These are phyloP conservation scores for Ceratobasidium sp. DNA, from an alignment of 1,284 basidiomycete genomes.

Conservation along the genomic window DNA sequence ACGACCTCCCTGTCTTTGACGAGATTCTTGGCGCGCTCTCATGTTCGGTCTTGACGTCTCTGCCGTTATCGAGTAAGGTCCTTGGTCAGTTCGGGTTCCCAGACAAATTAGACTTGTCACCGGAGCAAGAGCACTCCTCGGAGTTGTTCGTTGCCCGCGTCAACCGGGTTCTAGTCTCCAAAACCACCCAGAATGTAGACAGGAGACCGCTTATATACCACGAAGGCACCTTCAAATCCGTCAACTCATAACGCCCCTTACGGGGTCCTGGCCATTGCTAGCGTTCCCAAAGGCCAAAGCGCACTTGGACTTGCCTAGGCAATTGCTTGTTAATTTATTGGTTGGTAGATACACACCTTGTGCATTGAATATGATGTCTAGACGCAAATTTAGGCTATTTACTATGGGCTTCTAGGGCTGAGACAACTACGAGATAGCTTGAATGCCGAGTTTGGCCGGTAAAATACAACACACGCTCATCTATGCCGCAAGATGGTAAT, in stretches of 20 bases:
- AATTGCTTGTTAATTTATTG: no score
- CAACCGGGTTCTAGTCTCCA: slow-evolving; percentile 16
- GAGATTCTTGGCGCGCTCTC: slow-evolving; percentile 70
- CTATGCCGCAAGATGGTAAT: no score
- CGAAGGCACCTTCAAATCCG: neutral
- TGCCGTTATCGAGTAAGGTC: slow-evolving; percentile 45
- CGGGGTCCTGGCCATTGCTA: no score
- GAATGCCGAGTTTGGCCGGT: no score
- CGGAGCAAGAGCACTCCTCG: slow-evolving; percentile 16
- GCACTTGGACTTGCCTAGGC: no score
- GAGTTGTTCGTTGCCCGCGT: slow-evolving; percentile 43
- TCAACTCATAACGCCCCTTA: neutral
- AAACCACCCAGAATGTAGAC: neutral
- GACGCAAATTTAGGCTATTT: no score
- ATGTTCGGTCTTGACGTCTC: slow-evolving; percentile 59
- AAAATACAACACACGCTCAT: no score
- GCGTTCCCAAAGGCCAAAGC: no score
- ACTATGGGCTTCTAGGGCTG: no score
- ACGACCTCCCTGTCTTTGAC: slow-evolving; percentile 67
- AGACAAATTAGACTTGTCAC: neutral
- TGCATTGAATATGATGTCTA: no score
- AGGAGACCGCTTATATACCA: slow-evolving; percentile 29
- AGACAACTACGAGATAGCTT: no score
- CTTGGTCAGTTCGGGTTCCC: slow-evolving; percentile 46
- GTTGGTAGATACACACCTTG: no score